These are phyloP conservation scores for Lupinus albus DNA, from an alignment of 306 rosid species.

Conservation along the genomic window DNA sequence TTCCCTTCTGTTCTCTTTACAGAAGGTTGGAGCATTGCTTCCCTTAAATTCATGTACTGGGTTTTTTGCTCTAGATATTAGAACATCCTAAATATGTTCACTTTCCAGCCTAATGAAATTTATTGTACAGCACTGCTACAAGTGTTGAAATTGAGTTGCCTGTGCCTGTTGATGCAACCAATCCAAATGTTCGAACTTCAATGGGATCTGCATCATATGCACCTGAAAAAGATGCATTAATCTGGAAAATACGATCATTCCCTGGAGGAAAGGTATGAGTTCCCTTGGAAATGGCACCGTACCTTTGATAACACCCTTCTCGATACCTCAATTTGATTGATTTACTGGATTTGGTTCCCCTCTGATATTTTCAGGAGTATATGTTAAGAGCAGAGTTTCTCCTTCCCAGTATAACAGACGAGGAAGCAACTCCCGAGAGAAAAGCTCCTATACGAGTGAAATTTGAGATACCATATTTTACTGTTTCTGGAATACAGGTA, in stretches of 20 bases:
- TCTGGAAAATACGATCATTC: constrained; percentile 94
- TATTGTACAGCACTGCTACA: constrained; percentile 82
- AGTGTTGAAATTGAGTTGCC: constrained; percentile 93
- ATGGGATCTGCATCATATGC: constrained; percentile 98
- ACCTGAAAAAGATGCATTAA: constrained; percentile 86
- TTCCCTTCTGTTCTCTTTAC: not conserved
- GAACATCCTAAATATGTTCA: constrained; percentile 26
- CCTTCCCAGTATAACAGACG: constrained; percentile 78
- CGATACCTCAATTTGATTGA: not conserved
- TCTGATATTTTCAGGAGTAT: constrained; percentile 61
- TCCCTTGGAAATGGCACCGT: constrained; percentile 33
- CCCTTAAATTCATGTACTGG: not conserved
- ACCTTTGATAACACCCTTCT: constrained; percentile 25
- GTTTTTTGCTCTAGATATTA: constrained; percentile 27
- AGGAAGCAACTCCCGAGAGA: constrained; percentile 83
- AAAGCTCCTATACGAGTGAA: constrained; percentile 91
- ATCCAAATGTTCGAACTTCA: constrained; percentile 90
- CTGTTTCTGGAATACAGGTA: constrained; percentile 95
- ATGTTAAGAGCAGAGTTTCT: constrained; percentile 88
- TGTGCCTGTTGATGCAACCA: constrained; percentile 87
- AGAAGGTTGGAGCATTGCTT: constrained; percentile 22
- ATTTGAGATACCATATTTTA: constrained; percentile 92
- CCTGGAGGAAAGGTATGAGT: constrained; percentile 94
- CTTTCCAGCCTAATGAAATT: constrained; percentile 41
- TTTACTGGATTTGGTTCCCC: constrained; percentile 5